phyloP scores from a whole-genome alignment of 768 basidiomycete species.

The Hygrocybe punicea region DNA sequence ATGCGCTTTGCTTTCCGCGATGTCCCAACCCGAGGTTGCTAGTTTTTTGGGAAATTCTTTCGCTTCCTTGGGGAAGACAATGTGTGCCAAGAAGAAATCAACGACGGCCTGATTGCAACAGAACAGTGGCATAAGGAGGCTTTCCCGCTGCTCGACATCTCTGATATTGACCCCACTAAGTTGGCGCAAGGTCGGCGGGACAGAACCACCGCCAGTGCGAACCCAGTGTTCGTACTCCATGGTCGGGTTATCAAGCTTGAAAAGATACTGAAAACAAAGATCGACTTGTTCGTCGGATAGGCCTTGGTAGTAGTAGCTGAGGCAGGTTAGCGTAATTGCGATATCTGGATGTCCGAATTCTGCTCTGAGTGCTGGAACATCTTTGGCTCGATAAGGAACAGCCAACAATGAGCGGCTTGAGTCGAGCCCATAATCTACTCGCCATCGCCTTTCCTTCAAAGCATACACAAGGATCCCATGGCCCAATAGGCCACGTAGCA shows the following conservation, averaged over 20 bases:
- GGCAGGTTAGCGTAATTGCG: conserved; percentile 43
- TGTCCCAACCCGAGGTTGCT: conserved; percentile 52
- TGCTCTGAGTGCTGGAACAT: conserved; percentile 43
- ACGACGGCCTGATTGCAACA: conserved; percentile 36
- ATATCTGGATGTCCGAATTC: conserved; percentile 56
- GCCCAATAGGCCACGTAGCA: conserved; percentile 45
- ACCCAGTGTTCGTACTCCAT: conserved; percentile 44
- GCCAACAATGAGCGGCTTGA: conserved; percentile 42
- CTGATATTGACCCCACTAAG: conserved; percentile 43
- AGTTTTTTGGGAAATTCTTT: conserved; percentile 48
- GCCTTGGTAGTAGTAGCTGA: conserved; percentile 50
- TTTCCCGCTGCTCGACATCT: conserved; percentile 32
- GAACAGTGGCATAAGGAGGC: conserved; percentile 35
- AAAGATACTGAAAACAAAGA: conserved; percentile 36
- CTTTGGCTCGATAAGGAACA: conserved; percentile 53
- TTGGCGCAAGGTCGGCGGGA: conserved; percentile 32
- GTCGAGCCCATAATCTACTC: conserved; percentile 52
- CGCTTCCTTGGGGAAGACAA: conserved; percentile 51
- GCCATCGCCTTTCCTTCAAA: conserved; percentile 42
- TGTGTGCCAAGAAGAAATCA: conserved; percentile 44
- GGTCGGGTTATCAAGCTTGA: conserved; percentile 40
- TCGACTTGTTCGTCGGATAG: conserved; percentile 39
- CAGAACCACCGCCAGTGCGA: not conserved
- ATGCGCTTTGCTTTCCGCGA: conserved; percentile 38
- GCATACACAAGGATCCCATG: conserved; percentile 40